A percentile compares a stretch with the other conserved stretches of the same genome.
Conservation (phyloP, 2,329 filamentous ascomycete genomes). For the Rhynchosporium agropyri region DNA sequence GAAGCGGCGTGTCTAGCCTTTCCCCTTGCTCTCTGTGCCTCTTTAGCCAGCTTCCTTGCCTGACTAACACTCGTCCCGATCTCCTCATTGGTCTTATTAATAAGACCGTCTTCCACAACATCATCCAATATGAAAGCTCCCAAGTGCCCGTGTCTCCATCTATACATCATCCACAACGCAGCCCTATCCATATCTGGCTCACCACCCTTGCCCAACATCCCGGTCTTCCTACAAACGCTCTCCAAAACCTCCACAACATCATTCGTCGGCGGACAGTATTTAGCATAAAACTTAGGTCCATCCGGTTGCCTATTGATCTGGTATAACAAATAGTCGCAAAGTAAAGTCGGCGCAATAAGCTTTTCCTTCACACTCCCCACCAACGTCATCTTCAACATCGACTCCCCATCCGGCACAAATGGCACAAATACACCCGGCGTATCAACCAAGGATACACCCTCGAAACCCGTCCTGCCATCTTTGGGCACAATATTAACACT, state of each 20-base stretch:
- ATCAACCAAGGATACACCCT: conserved; percentile 77
- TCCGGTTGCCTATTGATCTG: conserved; percentile 64
- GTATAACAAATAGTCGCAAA: conserved; percentile 90
- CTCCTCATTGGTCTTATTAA: conserved; percentile 52
- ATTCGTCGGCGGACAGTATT: conserved; percentile 76
- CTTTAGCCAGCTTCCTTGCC: conserved; percentile 68
- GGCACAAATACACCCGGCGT: conserved; percentile 96
- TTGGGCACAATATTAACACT: conserved; percentile 77
- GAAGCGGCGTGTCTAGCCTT: conserved; percentile 28
- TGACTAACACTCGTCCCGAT: conserved; percentile 65
- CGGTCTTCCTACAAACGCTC: conserved; percentile 71
- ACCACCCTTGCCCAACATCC: conserved; percentile 75
- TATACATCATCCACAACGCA: conserved; percentile 78
- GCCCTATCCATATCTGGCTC: conserved; percentile 70
- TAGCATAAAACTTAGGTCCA: conserved; percentile 37
- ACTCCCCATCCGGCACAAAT: conserved; percentile 80
- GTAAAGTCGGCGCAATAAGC: conserved; percentile 72
- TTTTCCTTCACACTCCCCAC: conserved; percentile 90
- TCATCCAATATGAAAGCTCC: conserved; percentile 81
- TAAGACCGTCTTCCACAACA: conserved; percentile 62
- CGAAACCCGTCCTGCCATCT: conserved; percentile 48
- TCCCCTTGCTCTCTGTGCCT: conserved; percentile 51
- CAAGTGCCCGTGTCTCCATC: conserved; percentile 77
- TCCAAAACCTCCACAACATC: conserved; percentile 75
- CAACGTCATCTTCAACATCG: conserved; percentile 94